Percentiles rank a stretch among this genome's conserved stretches.
phyloP scores from a whole-genome alignment of 352 stramenopile genomes.

The Globisporangium cederbergense region DNA sequence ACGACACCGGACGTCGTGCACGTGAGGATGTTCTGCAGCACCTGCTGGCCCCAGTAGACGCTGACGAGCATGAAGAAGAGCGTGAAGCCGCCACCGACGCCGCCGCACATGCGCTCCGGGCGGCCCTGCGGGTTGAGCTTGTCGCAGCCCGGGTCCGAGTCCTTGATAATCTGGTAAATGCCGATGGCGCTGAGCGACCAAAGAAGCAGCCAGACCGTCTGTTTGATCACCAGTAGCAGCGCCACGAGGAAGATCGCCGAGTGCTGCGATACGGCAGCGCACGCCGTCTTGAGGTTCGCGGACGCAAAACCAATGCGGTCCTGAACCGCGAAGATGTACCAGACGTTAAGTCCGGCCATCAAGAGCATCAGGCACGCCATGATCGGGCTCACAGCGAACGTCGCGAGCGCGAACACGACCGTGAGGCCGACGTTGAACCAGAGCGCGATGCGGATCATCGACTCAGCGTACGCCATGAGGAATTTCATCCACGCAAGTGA shows the following conservation, averaged over 20 bases:
- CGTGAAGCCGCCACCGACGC: constrained; percentile 45
- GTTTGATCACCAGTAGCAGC: constrained; percentile 63
- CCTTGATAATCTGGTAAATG: constrained; percentile 71
- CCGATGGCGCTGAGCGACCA: constrained; percentile 68
- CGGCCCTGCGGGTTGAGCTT: constrained; percentile 26
- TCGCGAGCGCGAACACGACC: constrained; percentile 55
- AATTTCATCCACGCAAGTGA: constrained; percentile 76
- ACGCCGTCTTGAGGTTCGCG: constrained; percentile 76
- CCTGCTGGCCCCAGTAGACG: constrained; percentile 83
- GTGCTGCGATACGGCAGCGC: constrained; percentile 50
- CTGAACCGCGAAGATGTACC: constrained; percentile 78
- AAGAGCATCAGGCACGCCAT: constrained; percentile 54
- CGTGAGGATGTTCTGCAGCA: constrained; percentile 82
- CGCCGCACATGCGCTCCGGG: constrained; percentile 49
- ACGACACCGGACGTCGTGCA: constrained; percentile 78
- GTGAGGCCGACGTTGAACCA: constrained; percentile 81
- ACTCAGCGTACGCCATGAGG: constrained; percentile 66
- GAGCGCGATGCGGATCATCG: constrained; percentile 77
- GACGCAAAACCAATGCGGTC: constrained; percentile 81
- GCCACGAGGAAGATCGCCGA: constrained; percentile 62
- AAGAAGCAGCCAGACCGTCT: constrained; percentile 69
- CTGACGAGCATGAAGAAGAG: constrained; percentile 83
- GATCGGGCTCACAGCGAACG: constrained; percentile 62
- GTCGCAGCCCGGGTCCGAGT: constrained; percentile 60
- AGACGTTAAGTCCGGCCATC: constrained; percentile 74